Evolutionary conservation across 2,329 filamentous ascomycete genomes (phyloP), one percentile per base, ranked within the genome.

Genomic region (Zasmidium cellare): DNA sequence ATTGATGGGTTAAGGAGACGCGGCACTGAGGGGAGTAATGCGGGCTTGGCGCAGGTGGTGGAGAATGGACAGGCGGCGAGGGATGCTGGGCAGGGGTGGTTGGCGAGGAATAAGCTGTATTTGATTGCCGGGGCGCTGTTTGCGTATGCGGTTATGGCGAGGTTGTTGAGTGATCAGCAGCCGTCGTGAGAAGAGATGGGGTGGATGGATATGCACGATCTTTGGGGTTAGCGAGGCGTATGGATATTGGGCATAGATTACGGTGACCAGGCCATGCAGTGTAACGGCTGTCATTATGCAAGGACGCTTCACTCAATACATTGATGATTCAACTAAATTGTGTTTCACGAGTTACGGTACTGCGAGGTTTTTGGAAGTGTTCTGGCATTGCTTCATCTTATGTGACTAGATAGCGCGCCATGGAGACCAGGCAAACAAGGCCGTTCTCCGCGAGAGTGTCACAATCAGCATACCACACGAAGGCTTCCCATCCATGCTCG

Each of bases 11-110:
- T 82, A 78, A 86, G 81, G 76, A 86, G 74, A 80, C 87, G 82
- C n/a, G n/a, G n/a, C 53, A 51, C 47, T 9, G 50, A 35, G 5
- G 35, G 44, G 24, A 35, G 35, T 22, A 50, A 28, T 18, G 75
- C 78, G 16, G 77, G 81, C 1, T 72, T 85, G 14, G 84, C 81
- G 2, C 83, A 80, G 9, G 84, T 96, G 0, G 88, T 94, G n/a
- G 90, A 93, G 65, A 91, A 90, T 77, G 74, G 90, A 76, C 75
- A 91, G 82, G 83, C 87, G 78, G 82, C 87, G 55, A 75, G 90
- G 63, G 87, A 94, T 64, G 91, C 88, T 2, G 90, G 91, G 0
- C 87, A 91, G 66, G 85, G 91, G 57, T 97, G 91, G 91, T 73
- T 96, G 62, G 82, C 86, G 65, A 84, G 86, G 61, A 90, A 97